These are phyloP conservation scores for Globisporangium uncinulatum DNA, from an alignment of 352 stramenopile species.

Conservation along the genomic window DNA sequence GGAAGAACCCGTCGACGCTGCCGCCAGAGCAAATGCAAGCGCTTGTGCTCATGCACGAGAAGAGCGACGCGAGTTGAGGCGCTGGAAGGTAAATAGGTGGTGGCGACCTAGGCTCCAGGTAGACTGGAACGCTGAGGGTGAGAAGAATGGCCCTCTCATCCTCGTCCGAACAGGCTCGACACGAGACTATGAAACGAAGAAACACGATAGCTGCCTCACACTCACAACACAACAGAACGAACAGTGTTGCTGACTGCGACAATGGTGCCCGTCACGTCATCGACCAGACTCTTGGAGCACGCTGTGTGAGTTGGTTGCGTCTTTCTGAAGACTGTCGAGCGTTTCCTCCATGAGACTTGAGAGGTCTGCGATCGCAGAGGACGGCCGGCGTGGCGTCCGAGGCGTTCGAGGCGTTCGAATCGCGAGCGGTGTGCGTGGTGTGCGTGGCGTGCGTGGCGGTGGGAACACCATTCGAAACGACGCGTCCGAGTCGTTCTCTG, in stretches of 20 bases:
- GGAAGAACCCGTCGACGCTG: conserved; percentile 51
- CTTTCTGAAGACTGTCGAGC: conserved; percentile 54
- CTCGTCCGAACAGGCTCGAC: too few relatives aligned
- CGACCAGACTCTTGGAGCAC: conserved; percentile 4
- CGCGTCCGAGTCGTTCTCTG: conserved; percentile 50
- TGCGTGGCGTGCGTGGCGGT: conserved; percentile 21
- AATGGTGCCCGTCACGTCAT: neutral
- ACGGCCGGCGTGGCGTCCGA: conserved; percentile 27
- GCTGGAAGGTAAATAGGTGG: neutral
- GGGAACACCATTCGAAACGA: conserved; percentile 48
- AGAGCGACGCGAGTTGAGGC: conserved; percentile 1
- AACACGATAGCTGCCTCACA: neutral
- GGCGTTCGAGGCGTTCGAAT: conserved; percentile 6
- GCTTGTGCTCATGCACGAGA: conserved; percentile 43
- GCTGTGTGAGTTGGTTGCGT: conserved; percentile 14
- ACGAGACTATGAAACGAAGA: too few relatives aligned
- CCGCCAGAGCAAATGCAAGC: conserved; percentile 64
- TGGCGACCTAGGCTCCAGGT: neutral
- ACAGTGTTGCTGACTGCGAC: neutral
- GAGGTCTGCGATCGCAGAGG: conserved; percentile 67
- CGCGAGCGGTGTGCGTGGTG: conserved; percentile 7
- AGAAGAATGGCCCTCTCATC: too few relatives aligned
- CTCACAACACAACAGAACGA: neutral
- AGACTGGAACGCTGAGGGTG: too few relatives aligned
- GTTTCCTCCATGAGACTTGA: conserved; percentile 79